These are phyloP conservation scores for Porphyrellus cyaneotinctus DNA, from an alignment of 768 basidiomycete species.

Conservation along the genomic window DNA sequence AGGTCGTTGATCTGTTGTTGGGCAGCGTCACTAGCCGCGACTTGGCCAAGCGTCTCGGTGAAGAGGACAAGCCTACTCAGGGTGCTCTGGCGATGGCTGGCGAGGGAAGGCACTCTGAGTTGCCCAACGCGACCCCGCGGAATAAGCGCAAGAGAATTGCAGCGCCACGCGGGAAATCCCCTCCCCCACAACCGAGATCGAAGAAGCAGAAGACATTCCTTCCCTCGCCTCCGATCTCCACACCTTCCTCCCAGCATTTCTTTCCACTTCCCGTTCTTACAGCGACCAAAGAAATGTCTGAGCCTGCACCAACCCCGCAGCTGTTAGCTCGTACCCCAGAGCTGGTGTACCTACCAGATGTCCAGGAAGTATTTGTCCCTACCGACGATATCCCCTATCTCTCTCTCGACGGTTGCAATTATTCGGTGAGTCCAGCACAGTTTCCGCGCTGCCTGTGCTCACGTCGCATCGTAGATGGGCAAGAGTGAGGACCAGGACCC, in stretches of 20 bases:
- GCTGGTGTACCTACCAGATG: conserved; percentile 7
- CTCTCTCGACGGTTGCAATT: conserved; percentile 22
- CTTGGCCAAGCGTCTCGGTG: conserved; percentile 20
- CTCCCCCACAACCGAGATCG: conserved; percentile 3
- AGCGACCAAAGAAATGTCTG: neutral
- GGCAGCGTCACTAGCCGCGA: conserved; percentile 33
- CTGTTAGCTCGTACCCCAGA: conserved; percentile 18
- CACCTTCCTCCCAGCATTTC: neutral
- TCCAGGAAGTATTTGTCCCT: conserved; percentile 27
- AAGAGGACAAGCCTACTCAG: conserved; percentile 1
- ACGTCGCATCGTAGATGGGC: conserved; percentile 11
- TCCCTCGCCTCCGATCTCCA: neutral
- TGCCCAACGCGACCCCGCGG: neutral
- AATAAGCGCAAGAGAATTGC: conserved; percentile 9
- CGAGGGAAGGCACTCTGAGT: neutral
- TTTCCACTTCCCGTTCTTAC: neutral
- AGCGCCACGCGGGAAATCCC: neutral
- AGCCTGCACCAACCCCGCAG: neutral
- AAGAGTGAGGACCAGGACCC: neutral
- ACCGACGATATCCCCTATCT: conserved; percentile 36
- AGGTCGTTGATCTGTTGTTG: conserved; percentile 35
- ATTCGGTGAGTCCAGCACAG: conserved; percentile 15
- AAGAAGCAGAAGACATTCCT: conserved; percentile 3
- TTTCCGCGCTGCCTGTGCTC: neutral
- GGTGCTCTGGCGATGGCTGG: neutral